These are phyloP conservation scores for Leishmania martiniquensis DNA, from an alignment of 208 protist species.

Conservation along the genomic window DNA sequence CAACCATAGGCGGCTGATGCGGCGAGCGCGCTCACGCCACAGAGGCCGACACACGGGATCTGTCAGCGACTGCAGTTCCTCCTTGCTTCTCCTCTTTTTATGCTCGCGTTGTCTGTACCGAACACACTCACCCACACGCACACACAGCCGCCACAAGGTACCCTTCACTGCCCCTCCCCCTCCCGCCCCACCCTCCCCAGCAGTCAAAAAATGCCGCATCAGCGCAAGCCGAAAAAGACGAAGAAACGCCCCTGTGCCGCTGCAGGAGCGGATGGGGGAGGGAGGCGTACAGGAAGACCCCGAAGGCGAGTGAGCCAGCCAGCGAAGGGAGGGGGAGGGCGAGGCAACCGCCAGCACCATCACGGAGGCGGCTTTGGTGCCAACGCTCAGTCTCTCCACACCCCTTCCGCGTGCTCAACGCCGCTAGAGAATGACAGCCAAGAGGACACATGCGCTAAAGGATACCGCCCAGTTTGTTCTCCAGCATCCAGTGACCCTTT, in stretches of 20 bases:
- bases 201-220: background rate
- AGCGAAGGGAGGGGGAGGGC: background rate
- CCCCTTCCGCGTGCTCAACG: background rate
- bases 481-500: conserved; percentile 82
- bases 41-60: no score
- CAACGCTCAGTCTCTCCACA: background rate
- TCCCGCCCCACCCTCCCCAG: background rate
- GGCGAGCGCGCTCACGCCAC: background rate
- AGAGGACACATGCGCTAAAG: conserved; percentile 33
- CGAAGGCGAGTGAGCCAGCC: background rate
- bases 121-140: background rate
- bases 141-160: background rate
- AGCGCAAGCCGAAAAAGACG: background rate
- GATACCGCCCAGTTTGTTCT: conserved; percentile 83
- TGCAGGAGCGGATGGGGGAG: background rate
- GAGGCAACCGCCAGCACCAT: background rate
- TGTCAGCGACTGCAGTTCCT: no score
- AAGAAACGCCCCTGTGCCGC: background rate
- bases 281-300: background rate
- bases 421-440: background rate
- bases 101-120: background rate
- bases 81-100: background rate
- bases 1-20: no score
- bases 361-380: background rate
- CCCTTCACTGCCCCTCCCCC: no score